Evolutionary conservation across 2,329 filamentous ascomycete species (phyloP).

Genomic region (Microdochium paspali): DNA sequence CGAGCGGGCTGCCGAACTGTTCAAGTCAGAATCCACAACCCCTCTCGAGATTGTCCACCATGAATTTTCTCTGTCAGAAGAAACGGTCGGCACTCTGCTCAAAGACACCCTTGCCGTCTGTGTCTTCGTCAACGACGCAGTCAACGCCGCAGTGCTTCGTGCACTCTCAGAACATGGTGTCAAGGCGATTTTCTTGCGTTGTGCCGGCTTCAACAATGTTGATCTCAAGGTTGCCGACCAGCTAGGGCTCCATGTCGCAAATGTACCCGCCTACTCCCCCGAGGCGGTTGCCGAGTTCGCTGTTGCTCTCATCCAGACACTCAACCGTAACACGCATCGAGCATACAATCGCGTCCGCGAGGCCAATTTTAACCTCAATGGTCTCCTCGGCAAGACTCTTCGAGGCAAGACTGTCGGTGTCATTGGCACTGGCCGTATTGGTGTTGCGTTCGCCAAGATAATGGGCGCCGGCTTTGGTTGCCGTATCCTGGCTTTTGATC

Average conservation of each 20-base stretch:
- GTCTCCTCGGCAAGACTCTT: slow-evolving; percentile 51
- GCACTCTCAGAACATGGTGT: slow-evolving; percentile 40
- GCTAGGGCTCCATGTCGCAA: slow-evolving; percentile 51
- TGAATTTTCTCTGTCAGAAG: slow-evolving; percentile 42
- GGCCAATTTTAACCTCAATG: slow-evolving; percentile 58
- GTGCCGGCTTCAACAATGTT: slow-evolving; percentile 61
- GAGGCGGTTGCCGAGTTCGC: slow-evolving; percentile 63
- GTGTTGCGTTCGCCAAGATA: slow-evolving; percentile 50
- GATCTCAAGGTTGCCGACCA: slow-evolving; percentile 45
- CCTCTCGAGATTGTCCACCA: slow-evolving; percentile 44
- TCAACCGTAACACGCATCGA: slow-evolving; percentile 59
- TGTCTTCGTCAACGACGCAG: slow-evolving; percentile 58
- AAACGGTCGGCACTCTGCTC: slow-evolving; percentile 44
- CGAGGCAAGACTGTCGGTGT: slow-evolving; percentile 58
- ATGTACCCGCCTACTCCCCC: slow-evolving; percentile 60
- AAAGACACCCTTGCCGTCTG: slow-evolving; percentile 47
- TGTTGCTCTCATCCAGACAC: slow-evolving; percentile 56
- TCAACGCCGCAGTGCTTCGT: slow-evolving; percentile 40
- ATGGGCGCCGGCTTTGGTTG: slow-evolving; percentile 55
- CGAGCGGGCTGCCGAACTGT: slow-evolving; percentile 23
- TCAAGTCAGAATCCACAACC: background rate
- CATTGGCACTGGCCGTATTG: slow-evolving; percentile 57
- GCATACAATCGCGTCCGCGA: slow-evolving; percentile 61
- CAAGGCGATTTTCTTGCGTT: slow-evolving; percentile 52
- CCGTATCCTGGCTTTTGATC: slow-evolving; percentile 50